These are phyloP conservation scores for Coemansia sp. DNA, from an alignment of 192 early-diverging fungal genomes.

Conservation along the genomic window DNA sequence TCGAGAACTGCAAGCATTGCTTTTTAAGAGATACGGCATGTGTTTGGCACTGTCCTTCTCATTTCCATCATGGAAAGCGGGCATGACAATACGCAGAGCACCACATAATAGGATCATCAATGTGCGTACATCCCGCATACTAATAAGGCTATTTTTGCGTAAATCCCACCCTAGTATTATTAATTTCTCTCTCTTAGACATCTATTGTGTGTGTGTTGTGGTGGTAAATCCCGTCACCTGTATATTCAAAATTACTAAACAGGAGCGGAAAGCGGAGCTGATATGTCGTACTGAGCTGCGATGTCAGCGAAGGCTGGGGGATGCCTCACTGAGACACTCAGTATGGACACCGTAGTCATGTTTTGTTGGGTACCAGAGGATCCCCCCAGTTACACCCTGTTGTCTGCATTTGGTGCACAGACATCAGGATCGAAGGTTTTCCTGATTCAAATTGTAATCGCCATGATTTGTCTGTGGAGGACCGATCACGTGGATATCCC, in stretches of 20 bases:
- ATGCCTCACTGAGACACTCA: neutral
- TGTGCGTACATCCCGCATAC: conserved; percentile 3
- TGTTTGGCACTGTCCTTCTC: neutral
- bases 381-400: no score
- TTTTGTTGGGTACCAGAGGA: no score
- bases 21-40: neutral
- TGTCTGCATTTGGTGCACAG: no score
- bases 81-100: neutral
- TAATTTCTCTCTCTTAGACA: neutral
- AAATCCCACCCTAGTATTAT: neutral
- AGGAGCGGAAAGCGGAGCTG: neutral
- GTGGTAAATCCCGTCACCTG: neutral
- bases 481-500: neutral
- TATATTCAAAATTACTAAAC: neutral
- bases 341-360: no score
- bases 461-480: neutral
- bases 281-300: neutral
- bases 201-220: neutral
- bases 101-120: conserved; percentile 12
- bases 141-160: neutral
- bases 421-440: no score
- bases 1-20: neutral
- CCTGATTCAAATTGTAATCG: neutral
- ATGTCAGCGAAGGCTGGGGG: neutral
- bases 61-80: neutral